A percentile compares a stretch with the other conserved stretches of the same genome.
These are phyloP conservation scores for Alloteropsis semialata DNA, from an alignment of 176 grass and related monocot genomes.

Conservation along the genomic window DNA sequence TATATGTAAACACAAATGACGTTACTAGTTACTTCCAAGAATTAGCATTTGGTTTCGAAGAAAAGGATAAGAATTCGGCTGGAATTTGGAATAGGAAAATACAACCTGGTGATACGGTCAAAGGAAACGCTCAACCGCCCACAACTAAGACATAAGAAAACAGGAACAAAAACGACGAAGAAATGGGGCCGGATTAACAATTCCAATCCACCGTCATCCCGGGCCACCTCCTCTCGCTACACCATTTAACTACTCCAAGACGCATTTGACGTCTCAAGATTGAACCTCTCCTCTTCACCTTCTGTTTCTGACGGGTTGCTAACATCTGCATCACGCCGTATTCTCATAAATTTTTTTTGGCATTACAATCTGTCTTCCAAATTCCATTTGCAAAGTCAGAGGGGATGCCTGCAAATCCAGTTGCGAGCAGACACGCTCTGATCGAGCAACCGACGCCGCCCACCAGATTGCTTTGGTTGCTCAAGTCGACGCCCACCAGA, in stretches of 20 bases:
- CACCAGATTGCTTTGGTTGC: conserved; percentile 1
- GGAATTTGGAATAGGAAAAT: conserved; percentile 9
- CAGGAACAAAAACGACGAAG: not conserved
- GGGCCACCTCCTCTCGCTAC: conserved; percentile 22
- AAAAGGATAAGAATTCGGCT: conserved; percentile 5
- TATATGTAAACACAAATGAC: not conserved
- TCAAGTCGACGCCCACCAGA: conserved; percentile 27
- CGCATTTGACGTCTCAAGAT: conserved; percentile 6
- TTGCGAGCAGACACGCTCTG: not conserved
- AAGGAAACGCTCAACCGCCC: conserved; percentile 42
- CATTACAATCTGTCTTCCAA: not conserved
- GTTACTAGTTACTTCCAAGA: not conserved
- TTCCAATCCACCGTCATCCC: conserved; percentile 16
- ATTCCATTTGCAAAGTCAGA: not conserved
- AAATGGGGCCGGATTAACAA: conserved; percentile 1
- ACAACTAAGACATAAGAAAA: conserved; percentile 3
- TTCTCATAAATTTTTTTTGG: not conserved
- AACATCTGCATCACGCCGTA: not conserved
- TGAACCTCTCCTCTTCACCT: not conserved
- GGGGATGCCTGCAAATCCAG: not conserved
- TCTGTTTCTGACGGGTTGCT: conserved; percentile 7
- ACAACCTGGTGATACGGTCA: conserved; percentile 19
- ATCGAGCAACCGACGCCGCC: not conserved
- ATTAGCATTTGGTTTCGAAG: not conserved
- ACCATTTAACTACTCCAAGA: conserved; percentile 33